phyloP scores from a whole-genome alignment of 2,329 filamentous ascomycete species.

The Sporothrix euskadiensis region DNA sequence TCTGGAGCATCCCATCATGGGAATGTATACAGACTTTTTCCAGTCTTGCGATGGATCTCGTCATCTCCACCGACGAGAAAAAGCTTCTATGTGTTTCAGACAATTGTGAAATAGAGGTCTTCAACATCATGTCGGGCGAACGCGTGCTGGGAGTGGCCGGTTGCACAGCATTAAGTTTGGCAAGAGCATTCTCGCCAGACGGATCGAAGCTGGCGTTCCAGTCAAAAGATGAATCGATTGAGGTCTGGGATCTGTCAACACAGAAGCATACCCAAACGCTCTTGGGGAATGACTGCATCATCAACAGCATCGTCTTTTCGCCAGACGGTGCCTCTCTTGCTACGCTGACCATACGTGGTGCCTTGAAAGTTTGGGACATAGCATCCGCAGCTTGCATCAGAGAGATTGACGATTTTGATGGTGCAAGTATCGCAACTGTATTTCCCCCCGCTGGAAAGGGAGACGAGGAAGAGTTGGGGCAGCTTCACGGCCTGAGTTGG shows the following conservation, averaged over 20 bases:
- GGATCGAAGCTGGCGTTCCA: not conserved
- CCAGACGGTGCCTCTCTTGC: not conserved
- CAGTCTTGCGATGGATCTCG: not conserved
- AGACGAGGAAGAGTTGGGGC: too few relatives aligned
- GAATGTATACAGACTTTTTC: not conserved
- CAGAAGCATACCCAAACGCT: not conserved
- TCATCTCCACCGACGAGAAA: not conserved
- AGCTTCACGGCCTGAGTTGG: not conserved
- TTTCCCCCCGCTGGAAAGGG: not conserved
- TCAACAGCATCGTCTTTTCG: not conserved
- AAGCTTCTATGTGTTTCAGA: not conserved
- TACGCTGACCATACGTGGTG: not conserved
- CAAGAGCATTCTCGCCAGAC: not conserved
- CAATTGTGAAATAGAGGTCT: not conserved
- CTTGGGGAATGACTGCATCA: not conserved
- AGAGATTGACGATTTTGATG: not conserved
- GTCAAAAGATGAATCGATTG: not conserved
- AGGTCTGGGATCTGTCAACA: not conserved
- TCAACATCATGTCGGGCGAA: not conserved
- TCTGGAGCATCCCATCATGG: not conserved
- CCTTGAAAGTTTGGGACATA: not conserved
- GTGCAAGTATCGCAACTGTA: not conserved
- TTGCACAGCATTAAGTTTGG: not conserved
- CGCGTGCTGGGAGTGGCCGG: not conserved
- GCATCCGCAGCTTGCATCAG: not conserved